Conservation (phyloP, 1,284 basidiomycete genomes). For the Wolfiporia cocos region DNA sequence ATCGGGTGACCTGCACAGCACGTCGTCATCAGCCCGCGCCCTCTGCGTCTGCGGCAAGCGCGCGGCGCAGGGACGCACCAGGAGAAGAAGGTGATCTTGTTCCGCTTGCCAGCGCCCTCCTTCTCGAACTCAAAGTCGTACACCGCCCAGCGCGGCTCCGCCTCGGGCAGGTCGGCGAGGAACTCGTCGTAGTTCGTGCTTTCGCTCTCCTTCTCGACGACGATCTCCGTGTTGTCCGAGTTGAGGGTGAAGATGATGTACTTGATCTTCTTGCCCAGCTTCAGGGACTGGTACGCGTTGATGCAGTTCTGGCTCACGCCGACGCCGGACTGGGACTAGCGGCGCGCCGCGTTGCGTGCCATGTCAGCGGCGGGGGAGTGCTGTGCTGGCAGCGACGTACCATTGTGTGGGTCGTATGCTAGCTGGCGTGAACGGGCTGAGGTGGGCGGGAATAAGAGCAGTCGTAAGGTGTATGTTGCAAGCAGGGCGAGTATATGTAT, state of each 20-base stretch:
- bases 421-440: slow-evolving; percentile 11
- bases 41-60: not conserved
- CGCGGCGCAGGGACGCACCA: slow-evolving; percentile 49
- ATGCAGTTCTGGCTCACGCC: slow-evolving; percentile 57
- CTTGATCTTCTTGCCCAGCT: slow-evolving; percentile 79
- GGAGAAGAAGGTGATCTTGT: slow-evolving; percentile 85
- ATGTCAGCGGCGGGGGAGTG: slow-evolving; percentile 12
- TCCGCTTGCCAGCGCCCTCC: slow-evolving; percentile 78
- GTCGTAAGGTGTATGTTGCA: slow-evolving; percentile 4
- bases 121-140: slow-evolving; percentile 90
- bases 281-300: slow-evolving; percentile 66
- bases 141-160: slow-evolving; percentile 83
- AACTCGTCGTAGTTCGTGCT: slow-evolving; percentile 70
- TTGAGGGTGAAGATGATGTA: slow-evolving; percentile 85
- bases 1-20: slow-evolving; percentile 75
- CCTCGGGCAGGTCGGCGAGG: slow-evolving; percentile 67
- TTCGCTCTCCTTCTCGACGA: slow-evolving; percentile 59
- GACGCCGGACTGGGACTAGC: slow-evolving; percentile 72
- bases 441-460: slow-evolving; percentile 10
- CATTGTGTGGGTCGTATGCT: slow-evolving; percentile 16
- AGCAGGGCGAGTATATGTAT: slow-evolving; percentile 18
- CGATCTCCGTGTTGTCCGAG: slow-evolving; percentile 64
- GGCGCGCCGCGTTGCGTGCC: slow-evolving; percentile 4
- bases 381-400: slow-evolving; percentile 11
- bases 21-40: slow-evolving; percentile 5